These are phyloP conservation scores for Mucuna pruriens DNA, from an alignment of 306 rosid species.

Conservation along the genomic window DNA sequence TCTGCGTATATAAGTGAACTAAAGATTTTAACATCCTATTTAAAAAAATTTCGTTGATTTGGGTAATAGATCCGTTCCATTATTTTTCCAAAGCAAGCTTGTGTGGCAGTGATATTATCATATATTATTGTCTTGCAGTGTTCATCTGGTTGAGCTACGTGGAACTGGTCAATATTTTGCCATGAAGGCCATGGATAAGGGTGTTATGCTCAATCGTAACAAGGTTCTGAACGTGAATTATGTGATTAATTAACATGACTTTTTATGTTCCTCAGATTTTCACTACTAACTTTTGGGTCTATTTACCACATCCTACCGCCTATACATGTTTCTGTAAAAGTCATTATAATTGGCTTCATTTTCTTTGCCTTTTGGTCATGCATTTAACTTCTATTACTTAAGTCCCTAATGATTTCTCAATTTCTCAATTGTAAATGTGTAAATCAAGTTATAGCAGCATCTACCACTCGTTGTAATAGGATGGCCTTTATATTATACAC, in stretches of 20 bases:
- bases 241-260: not conserved
- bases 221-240: conserved; percentile 56
- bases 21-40: not conserved
- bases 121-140: conserved; percentile 55
- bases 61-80: not conserved
- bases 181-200: conserved; percentile 98
- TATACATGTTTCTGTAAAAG: not conserved
- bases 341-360: not conserved
- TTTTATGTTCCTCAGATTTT: not conserved
- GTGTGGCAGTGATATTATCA: not conserved
- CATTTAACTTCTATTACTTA: not conserved
- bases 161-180: conserved; percentile 82
- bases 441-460: conserved; percentile 22
- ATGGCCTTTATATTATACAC: conserved; percentile 25
- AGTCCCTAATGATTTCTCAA: not conserved
- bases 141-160: conserved; percentile 88
- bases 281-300: not conserved
- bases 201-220: conserved; percentile 91
- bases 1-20: not conserved
- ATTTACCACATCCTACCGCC: not conserved
- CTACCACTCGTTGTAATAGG: conserved; percentile 7
- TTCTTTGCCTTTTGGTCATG: not conserved
- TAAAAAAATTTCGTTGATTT: not conserved
- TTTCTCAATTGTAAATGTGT: not conserved
- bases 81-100: conserved; percentile 19